These are phyloP conservation scores for Ceriops tagal DNA, from an alignment of 345 rosid genomes.

Conservation along the genomic window DNA sequence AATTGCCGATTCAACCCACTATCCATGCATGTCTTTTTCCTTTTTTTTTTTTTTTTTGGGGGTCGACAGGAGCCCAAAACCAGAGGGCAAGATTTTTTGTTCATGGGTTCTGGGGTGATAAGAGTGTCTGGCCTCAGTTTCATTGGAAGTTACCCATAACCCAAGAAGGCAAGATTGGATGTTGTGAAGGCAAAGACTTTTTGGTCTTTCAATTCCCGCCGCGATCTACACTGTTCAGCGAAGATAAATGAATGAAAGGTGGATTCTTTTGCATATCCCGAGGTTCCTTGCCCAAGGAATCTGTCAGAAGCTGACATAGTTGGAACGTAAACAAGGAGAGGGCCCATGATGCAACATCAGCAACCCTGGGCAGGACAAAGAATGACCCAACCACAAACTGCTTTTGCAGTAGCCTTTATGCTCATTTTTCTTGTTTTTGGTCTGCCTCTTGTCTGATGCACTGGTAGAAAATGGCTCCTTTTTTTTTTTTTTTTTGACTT, in stretches of 20 bases:
- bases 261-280: neutral
- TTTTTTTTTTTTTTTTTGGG: neutral
- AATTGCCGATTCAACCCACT: neutral
- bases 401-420: neutral
- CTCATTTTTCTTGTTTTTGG: neutral
- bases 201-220: no score
- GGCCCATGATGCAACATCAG: constrained; percentile 1
- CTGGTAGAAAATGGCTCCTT: neutral
- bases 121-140: neutral
- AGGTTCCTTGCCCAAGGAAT: neutral
- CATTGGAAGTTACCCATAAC: neutral
- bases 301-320: neutral
- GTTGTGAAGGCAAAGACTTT: neutral
- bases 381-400: neutral
- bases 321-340: neutral
- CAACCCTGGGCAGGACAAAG: neutral
- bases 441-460: neutral
- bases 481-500: neutral
- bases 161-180: neutral
- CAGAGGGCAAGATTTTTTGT: neutral
- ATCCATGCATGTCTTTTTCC: neutral
- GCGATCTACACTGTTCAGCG: neutral
- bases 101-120: neutral
- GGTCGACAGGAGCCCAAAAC: neutral
- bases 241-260: neutral